These are phyloP conservation scores for Coffea eugenioides DNA, from an alignment of 257 asterid species.

Conservation along the genomic window DNA sequence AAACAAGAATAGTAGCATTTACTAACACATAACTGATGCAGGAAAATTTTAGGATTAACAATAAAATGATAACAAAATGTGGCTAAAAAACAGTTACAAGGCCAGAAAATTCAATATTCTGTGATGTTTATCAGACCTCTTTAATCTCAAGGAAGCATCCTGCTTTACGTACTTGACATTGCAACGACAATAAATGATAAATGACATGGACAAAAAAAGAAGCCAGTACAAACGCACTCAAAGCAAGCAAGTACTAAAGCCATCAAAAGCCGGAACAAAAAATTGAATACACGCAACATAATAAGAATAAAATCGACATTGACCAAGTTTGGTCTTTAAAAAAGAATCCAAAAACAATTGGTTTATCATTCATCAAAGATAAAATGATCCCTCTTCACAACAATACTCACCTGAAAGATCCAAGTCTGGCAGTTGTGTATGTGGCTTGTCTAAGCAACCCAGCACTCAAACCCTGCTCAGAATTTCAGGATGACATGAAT, in stretches of 20 bases:
- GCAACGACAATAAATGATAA: background rate
- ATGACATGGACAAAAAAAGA: background rate
- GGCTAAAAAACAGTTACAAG: background rate
- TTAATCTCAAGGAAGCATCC: background rate
- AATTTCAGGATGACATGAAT: conserved; percentile 4
- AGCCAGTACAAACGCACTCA: background rate
- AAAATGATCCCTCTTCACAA: background rate
- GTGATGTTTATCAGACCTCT: background rate
- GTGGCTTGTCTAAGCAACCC: conserved; percentile 98
- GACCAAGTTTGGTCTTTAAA: background rate
- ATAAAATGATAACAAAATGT: too few species aligned
- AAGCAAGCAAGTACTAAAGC: background rate
- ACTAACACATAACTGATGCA: background rate
- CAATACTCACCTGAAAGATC: conserved; percentile 65
- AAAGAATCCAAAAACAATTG: background rate
- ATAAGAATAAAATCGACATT: background rate
- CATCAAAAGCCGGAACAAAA: background rate
- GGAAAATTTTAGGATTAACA: too few species aligned
- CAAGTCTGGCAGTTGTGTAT: conserved; percentile 95
- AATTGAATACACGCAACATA: background rate
- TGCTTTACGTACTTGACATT: background rate
- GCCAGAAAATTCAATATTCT: background rate
- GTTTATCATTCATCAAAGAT: background rate
- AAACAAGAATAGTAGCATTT: too few species aligned
- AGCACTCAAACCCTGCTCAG: conserved; percentile 80